Base-by-base conservation (phyloP, 2,329 filamentous ascomycete species). In the Claviceps sorghi region DNA sequence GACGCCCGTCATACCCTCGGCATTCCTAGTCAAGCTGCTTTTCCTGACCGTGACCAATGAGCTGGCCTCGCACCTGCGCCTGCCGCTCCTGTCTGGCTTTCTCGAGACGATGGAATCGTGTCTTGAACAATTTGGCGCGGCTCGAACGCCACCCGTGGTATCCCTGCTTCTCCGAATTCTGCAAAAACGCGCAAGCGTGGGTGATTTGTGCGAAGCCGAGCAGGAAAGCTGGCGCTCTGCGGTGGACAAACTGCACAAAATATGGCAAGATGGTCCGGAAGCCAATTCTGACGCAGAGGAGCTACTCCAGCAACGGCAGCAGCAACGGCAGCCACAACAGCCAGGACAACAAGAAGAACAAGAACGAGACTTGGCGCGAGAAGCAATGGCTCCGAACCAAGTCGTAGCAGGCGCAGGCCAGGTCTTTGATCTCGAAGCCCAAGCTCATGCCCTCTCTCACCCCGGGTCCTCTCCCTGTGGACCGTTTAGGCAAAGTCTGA, bases 31-130 rank as follows among this genome's bases (percentile, higher is more conserved):
- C 6, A 68, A 70, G 53, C 58, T 63, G 6, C 63, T 66, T 36
- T 70, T 70, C 49, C 55, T 69, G n/a, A 60, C 65, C 5, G 61
- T 63, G n/a, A 69, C 65, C 6, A 57, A 69, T 30, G 62, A 63
- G 38, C 51, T 68, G 30, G 59, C 64, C 21, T 60, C 66, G 2
- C 61, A 61, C 3, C 58, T 64, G 45, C 60, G 67, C 11, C 59
- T 65, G 2, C 69, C 67, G 10, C 57, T 70, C 11, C 57, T 68
- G 19, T 68, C 66, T 32, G 67, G 61, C 29, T 56, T 71, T 32
- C 57, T 68, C 21, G 68, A 70, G 52, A 59, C 66, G 1, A 58
- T 69, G 2, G 65, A 69, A 30, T 59, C 62, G 10, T 64, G 61
- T n/a, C 42, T 64, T 17, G 56, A 59, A 32, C 59, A 58, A 5